Evolutionary conservation across 768 basidiomycete genomes (phyloP), one percentile per base, ranked within the genome.

Genomic region (Polyporus arcularius): DNA sequence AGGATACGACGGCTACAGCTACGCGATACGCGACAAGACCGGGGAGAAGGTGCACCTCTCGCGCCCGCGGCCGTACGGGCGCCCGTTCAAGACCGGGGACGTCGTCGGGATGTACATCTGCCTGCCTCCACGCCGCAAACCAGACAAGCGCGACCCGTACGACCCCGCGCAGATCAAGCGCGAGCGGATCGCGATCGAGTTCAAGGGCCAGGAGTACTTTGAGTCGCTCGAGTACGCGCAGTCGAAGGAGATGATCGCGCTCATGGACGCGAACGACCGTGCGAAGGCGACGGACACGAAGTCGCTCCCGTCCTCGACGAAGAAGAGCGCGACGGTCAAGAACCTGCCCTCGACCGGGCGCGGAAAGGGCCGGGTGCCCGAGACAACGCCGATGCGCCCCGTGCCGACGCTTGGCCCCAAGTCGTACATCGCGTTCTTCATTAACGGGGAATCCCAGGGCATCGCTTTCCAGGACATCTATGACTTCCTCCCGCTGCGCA

Each of bases 141-240:
- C 88, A 15, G 74, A 84, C 66, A 75, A 76, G 47, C 79, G 83
- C 41, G 92, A 96, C 69, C 80, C 82, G 1, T 76, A 85, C 65
- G 92, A 97, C 71, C 90, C 96, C 10, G 89, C 90, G 4, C 88
- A 88, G 64, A 75, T 97, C 63, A 85, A 87, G 64, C 86, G 97
- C 56, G 92, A 94, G 70, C 91, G 97, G 57, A 91, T 96, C 61
- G 86, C 96, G 4, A 96, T 99, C 70, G 90, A 92, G 61, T 92
- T 94, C 75, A 97, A 96, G 75, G 92, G 92, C n/a, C 95, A 96
- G 74, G 90, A 94, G 64, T 95, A 96, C 72, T 98, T 98, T 73
- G 97, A 99, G 77, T 87, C 87, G 61, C 79, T 92, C 62, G 96
- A 98, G 72, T 98, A 97, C 72, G 75, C 86, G 10, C 85, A 87